Evolutionary conservation across 2,329 filamentous ascomycete species (phyloP).

Genomic region (Metarhizium sp.): DNA sequence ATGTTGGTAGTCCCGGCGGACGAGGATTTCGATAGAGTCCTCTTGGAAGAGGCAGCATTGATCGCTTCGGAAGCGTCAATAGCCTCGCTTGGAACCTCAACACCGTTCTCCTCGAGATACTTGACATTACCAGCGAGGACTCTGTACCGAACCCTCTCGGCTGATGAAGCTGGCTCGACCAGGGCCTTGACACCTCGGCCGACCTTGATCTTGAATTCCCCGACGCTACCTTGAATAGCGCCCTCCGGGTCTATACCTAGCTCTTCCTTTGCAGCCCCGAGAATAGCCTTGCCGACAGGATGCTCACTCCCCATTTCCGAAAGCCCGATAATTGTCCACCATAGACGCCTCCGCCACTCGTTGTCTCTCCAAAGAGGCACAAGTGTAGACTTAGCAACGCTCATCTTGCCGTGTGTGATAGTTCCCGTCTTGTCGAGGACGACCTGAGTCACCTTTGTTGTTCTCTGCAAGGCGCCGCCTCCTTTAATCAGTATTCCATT

Average conservation of each 20-base stretch:
- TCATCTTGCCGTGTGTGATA: constrained; percentile 92
- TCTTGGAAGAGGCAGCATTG: constrained; percentile 34
- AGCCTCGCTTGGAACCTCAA: constrained; percentile 55
- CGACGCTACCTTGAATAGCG: constrained; percentile 71
- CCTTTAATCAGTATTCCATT: constrained; percentile 98
- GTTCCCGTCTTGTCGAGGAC: constrained; percentile 96
- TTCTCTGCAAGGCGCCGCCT: constrained; percentile 81
- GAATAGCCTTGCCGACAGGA: constrained; percentile 84
- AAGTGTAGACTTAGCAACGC: constrained; percentile 63
- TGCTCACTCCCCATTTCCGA: constrained; percentile 94
- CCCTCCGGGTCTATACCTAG: constrained; percentile 64
- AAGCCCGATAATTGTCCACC: constrained; percentile 96
- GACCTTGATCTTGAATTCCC: constrained; percentile 74
- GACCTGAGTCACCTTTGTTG: constrained; percentile 81
- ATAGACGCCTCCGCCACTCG: constrained; percentile 62
- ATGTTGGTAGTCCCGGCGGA: constrained; percentile 71
- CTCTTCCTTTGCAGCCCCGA: constrained; percentile 64
- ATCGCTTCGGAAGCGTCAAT: constrained; percentile 53
- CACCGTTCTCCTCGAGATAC: constrained; percentile 63
- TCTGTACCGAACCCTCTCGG: constrained; percentile 62
- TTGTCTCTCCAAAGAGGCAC: constrained; percentile 59
- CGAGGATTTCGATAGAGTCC: constrained; percentile 19
- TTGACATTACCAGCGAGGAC: constrained; percentile 77
- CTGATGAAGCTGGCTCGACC: constrained; percentile 64
- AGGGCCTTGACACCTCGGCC: constrained; percentile 77